Conservation (phyloP, 2,329 filamentous ascomycete genomes). For the Bipolaris sorokiniana region DNA sequence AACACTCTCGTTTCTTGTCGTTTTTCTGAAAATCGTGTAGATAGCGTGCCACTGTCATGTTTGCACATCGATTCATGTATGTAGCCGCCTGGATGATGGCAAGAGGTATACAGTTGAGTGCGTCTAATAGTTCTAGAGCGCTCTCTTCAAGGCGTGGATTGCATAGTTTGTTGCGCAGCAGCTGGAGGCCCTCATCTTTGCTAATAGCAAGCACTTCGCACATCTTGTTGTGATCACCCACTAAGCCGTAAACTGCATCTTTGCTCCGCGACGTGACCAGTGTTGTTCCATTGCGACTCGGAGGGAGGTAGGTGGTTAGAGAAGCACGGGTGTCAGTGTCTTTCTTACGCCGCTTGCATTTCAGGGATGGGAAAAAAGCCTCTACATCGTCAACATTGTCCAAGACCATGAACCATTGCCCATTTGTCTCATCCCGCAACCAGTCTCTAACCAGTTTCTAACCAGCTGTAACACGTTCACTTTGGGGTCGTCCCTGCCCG, state of each 20-base stretch:
- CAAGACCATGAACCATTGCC: neutral
- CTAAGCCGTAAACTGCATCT: slow-evolving; percentile 5
- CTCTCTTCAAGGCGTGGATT: neutral
- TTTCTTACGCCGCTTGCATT: neutral
- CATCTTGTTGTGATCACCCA: neutral
- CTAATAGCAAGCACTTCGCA: neutral
- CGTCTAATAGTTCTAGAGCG: neutral
- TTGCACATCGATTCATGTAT: neutral
- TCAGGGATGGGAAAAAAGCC: neutral
- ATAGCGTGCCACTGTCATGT: neutral
- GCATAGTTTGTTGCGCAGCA: neutral
- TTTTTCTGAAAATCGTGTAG: neutral
- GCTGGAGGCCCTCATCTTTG: neutral
- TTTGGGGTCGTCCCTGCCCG: neutral
- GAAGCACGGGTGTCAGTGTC: neutral
- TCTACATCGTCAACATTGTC: neutral
- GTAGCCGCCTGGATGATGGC: neutral
- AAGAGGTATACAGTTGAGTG: neutral
- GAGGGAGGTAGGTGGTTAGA: slow-evolving; percentile 16
- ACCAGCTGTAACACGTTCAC: neutral
- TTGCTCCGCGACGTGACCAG: slow-evolving; percentile 19
- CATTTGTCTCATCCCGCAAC: neutral
- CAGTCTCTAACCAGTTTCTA: neutral
- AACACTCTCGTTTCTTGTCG: neutral
- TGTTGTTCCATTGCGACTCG: slow-evolving; percentile 15